phyloP scores from a whole-genome alignment of 2,329 filamentous ascomycete genomes.

The Sclerotinia glacialis region DNA sequence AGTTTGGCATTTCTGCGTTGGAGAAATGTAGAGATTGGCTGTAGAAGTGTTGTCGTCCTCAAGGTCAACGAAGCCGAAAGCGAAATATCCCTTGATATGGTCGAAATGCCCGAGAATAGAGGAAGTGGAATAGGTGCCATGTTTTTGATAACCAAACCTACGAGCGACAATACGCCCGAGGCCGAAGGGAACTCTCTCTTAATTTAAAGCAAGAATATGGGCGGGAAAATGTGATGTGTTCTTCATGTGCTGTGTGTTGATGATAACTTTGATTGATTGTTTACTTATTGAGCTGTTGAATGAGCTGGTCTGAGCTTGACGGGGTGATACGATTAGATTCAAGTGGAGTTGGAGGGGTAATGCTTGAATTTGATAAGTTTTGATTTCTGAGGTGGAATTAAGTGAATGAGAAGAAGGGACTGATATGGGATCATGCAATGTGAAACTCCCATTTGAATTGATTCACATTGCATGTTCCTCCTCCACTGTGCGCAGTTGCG shows the following conservation, averaged over 20 bases:
- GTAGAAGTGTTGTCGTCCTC: conserved; percentile 1
- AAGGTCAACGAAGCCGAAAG: not conserved
- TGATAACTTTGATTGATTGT: conserved; percentile 9
- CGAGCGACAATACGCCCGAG: conserved; percentile 12
- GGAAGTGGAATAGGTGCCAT: conserved; percentile 18
- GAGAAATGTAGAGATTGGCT: conserved; percentile 1
- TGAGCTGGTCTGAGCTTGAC: conserved; percentile 9
- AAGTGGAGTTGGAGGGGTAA: conserved; percentile 12
- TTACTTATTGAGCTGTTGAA: not conserved
- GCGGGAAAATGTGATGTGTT: not conserved
- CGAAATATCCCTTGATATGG: not conserved
- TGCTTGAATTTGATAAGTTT: conserved; percentile 25
- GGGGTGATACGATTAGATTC: conserved; percentile 19
- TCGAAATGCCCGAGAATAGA: not conserved
- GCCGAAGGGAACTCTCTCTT: not conserved
- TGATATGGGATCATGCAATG: not conserved
- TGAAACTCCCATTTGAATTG: not conserved
- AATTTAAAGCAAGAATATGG: not conserved
- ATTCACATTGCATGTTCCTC: not conserved
- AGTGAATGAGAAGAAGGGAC: not conserved
- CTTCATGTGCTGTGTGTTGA: conserved; percentile 5
- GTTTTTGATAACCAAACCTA: not conserved
- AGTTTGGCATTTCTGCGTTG: not conserved
- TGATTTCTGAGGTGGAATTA: conserved; percentile 13
- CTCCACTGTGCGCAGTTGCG: not conserved